Base-by-base conservation (phyloP, 1,139 yeast genomes). In the Geotrichum australiense region DNA sequence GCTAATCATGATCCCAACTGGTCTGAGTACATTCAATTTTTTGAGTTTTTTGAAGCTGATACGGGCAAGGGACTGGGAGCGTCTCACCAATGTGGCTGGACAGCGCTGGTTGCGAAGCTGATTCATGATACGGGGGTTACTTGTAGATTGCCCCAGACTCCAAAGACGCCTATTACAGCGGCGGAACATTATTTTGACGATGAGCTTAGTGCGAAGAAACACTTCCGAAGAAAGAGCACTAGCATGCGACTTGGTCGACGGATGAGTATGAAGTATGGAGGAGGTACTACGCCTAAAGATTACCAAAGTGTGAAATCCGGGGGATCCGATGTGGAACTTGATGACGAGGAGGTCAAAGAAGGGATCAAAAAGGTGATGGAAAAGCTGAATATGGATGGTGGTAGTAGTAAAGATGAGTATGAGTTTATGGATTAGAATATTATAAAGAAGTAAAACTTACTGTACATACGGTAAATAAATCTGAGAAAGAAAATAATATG, bases 61-160 rank as follows among this genome's bases (percentile, higher is more conserved):
- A 82, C 94, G 2, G 97, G 97, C 37, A 74, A 95, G 54, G 97
- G 97, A 5, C 68, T 89, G 47, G 97, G 97, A 29, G 91, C 96
- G 1, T 80, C 91, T 37, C 96, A 91, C 67, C 97, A 89, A 65
- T 81, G 89, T 68, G 97, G 97, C 12, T 89, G 97, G 97, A 89
- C 97, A 1, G 89, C 95, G 0, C 72, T 89, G 37, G 93, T 87
- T 43, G 95, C 96, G 37, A 84, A 91, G 63, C 78, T 93, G 76
- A 86, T 89, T 57, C 94, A 85, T 58, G 97, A 89, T 61, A 84
- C 84, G 39, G 96, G 96, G 45, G 72, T 78, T 36, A 74, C 86
- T 0, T 43, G 56, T 34, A 43, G 52, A 18, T 41, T 54, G 40
- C 56, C 62, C 15, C 50, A 49, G 35, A 53, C 64, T 3, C 62